These are phyloP conservation scores for Saccharomycodes ludwigii DNA, from an alignment of 805 yeast genomes.

Conservation along the genomic window DNA sequence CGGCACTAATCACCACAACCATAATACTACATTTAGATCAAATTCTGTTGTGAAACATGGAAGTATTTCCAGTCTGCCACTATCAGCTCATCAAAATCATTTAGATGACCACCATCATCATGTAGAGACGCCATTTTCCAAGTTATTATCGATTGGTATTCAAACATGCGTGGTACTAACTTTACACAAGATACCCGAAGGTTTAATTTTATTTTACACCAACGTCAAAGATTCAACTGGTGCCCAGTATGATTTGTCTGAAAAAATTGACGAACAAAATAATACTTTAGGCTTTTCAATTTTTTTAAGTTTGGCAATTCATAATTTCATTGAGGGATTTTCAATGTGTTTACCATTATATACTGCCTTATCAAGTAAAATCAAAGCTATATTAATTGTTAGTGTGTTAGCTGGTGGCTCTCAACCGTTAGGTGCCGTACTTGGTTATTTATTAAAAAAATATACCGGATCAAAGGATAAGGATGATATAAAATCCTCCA, in stretches of 20 bases:
- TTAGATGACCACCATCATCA: slow-evolving; percentile 62
- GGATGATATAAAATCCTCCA: slow-evolving; percentile 11
- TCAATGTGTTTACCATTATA: slow-evolving; percentile 86
- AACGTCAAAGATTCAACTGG: slow-evolving; percentile 54
- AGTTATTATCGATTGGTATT: slow-evolving; percentile 74
- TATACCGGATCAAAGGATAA: slow-evolving; percentile 22
- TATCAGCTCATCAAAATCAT: slow-evolving; percentile 23
- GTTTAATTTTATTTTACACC: slow-evolving; percentile 69
- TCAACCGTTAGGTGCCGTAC: slow-evolving; percentile 80
- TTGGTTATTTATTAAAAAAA: slow-evolving; percentile 45
- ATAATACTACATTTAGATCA: no score
- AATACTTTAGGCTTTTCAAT: slow-evolving; percentile 60
- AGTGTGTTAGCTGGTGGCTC: slow-evolving; percentile 69
- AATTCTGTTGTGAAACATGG: no score
- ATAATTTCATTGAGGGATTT: slow-evolving; percentile 89
- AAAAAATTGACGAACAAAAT: no score
- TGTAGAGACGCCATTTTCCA: slow-evolving; percentile 61
- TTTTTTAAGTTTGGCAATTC: slow-evolving; percentile 74
- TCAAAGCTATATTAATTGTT: slow-evolving; percentile 51
- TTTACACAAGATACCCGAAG: slow-evolving; percentile 90
- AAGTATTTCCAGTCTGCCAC: no score
- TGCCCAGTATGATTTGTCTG: slow-evolving; percentile 11
- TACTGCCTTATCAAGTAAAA: slow-evolving; percentile 52
- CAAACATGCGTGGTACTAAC: slow-evolving; percentile 84
- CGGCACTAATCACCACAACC: slow-evolving; percentile 6